phyloP scores from a whole-genome alignment of 805 yeast species.

The Yarrowia sp. region DNA sequence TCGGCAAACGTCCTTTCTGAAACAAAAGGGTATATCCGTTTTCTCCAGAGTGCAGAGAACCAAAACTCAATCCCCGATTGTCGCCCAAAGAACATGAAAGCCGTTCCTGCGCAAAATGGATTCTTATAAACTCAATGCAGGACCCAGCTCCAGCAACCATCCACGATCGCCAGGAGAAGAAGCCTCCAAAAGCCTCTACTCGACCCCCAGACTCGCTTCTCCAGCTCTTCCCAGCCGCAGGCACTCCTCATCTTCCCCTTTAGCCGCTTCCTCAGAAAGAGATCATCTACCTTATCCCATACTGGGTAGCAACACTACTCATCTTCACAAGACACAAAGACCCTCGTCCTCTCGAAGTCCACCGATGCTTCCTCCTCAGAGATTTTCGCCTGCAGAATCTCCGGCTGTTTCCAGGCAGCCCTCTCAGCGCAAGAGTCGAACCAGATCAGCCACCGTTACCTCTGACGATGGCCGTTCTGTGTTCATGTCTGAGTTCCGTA shows the following conservation, averaged over 20 bases:
- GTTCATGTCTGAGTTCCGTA: constrained; percentile 25
- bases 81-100: constrained; percentile 21
- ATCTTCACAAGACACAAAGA: constrained; percentile 5
- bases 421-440: not conserved
- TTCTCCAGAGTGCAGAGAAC: constrained; percentile 23
- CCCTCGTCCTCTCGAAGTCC: constrained; percentile 5
- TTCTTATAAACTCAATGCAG: constrained; percentile 26
- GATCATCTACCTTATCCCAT: constrained; percentile 7
- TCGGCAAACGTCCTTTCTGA: constrained; percentile 11
- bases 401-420: constrained; percentile 13
- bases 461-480: constrained; percentile 21
- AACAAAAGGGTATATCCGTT: constrained; percentile 15
- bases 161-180: not conserved
- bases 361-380: not conserved
- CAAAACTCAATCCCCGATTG: not conserved
- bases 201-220: not conserved
- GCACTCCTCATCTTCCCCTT: not conserved
- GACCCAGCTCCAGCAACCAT: constrained; percentile 16
- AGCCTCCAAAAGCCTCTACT: not conserved
- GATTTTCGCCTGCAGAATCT: not conserved
- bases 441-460: constrained; percentile 17
- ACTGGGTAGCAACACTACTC: not conserved
- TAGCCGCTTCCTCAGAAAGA: not conserved
- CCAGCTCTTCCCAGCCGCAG: not conserved
- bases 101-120: constrained; percentile 31